Conservation (phyloP, 1,139 yeast species). For the Candida buenavistaensis region DNA sequence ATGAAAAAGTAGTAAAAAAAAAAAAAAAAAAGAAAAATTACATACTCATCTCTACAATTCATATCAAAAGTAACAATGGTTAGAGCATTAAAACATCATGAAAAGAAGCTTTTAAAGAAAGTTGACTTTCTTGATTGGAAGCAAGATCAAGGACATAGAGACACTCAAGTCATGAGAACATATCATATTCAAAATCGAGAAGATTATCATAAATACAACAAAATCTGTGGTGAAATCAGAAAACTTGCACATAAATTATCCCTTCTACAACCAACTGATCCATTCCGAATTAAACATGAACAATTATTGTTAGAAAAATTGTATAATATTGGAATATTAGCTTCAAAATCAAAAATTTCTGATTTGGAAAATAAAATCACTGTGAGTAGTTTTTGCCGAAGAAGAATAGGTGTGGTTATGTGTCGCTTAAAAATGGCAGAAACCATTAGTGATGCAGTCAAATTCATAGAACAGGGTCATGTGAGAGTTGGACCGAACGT, state of each 20-base stretch:
- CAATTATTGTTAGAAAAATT: constrained; percentile 82
- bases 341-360: constrained; percentile 86
- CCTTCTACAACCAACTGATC: constrained; percentile 80
- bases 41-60: too few relatives aligned
- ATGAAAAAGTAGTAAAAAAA: too few relatives aligned
- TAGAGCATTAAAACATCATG: constrained; percentile 90
- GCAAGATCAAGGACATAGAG: constrained; percentile 93
- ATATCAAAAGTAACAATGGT: too few relatives aligned
- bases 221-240: constrained; percentile 86
- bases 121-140: constrained; percentile 98
- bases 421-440: constrained; percentile 94
- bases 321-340: constrained; percentile 81
- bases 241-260: constrained; percentile 85
- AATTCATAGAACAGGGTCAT: constrained; percentile 94
- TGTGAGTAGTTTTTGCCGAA: constrained; percentile 87
- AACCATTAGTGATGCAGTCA: constrained; percentile 82
- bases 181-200: constrained; percentile 93
- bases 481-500: constrained; percentile 96
- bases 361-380: constrained; percentile 89
- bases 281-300: constrained; percentile 84
- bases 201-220: constrained; percentile 92
- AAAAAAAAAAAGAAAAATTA: too few relatives aligned
- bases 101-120: constrained; percentile 89
- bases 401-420: constrained; percentile 94
- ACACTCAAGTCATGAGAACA: constrained; percentile 91